These are phyloP conservation scores for Euphorbia corollata DNA, from an alignment of 441 rosid genomes.

Conservation along the genomic window DNA sequence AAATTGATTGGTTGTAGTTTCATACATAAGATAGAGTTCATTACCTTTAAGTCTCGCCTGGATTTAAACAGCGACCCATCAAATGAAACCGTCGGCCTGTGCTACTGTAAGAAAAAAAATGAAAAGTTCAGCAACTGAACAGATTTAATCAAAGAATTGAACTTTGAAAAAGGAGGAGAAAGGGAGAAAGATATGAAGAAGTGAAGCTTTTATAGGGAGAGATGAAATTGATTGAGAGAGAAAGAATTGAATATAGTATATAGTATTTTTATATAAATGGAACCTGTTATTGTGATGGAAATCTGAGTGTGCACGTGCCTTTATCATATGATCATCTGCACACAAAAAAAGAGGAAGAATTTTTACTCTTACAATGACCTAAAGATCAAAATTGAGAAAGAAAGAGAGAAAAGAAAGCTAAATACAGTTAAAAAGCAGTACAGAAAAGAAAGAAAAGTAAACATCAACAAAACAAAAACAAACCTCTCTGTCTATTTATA, in stretches of 20 bases:
- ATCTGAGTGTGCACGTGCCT: constrained; percentile 49
- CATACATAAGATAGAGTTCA: too few relatives aligned
- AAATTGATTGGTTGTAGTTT: too few relatives aligned
- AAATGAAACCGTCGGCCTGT: not conserved
- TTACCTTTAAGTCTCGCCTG: not conserved
- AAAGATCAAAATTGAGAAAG: constrained; percentile 9
- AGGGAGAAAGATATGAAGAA: too few relatives aligned
- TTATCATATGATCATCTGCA: constrained; percentile 39
- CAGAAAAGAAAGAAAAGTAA: constrained; percentile 8
- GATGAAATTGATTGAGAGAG: constrained; percentile 27
- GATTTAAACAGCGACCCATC: constrained; percentile 27
- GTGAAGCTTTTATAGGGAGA: constrained; percentile 12
- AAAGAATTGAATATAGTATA: not conserved
- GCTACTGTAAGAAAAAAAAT: too few relatives aligned
- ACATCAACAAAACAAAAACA: constrained; percentile 12
- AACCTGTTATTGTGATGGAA: constrained; percentile 4
- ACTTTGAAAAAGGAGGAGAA: not conserved
- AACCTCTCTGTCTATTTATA: constrained; percentile 12
- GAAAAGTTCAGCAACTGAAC: too few relatives aligned
- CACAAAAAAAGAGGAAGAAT: constrained; percentile 7
- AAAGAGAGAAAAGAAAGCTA: constrained; percentile 9
- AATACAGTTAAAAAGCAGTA: constrained; percentile 14
- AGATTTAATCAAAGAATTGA: not conserved
- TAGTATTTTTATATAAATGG: not conserved
- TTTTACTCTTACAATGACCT: constrained; percentile 20